Conservation (phyloP, 495 filamentous ascomycete species). For the Hyaloscypha bicolor region DNA sequence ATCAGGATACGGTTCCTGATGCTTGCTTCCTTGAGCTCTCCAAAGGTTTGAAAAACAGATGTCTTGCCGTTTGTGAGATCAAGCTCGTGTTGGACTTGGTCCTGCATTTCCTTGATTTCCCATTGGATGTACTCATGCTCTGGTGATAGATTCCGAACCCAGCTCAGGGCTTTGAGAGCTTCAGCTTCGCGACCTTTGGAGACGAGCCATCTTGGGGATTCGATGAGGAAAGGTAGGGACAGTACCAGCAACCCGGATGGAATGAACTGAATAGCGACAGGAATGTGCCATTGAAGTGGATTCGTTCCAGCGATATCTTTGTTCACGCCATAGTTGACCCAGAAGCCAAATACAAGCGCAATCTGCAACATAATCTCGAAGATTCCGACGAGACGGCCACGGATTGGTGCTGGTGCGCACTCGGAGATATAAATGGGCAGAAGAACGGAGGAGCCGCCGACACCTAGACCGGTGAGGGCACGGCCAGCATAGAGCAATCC, state of each 20-base stretch:
- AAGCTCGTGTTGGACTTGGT: slow-evolving; percentile 14
- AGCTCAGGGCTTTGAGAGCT: slow-evolving; percentile 34
- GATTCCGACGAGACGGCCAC: slow-evolving; percentile 41
- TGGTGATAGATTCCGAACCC: slow-evolving; percentile 25
- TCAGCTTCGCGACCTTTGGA: slow-evolving; percentile 53
- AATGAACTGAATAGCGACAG: slow-evolving; percentile 58
- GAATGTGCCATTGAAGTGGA: slow-evolving; percentile 57
- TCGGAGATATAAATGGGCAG: slow-evolving; percentile 48
- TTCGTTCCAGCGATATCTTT: slow-evolving; percentile 38
- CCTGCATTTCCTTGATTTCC: slow-evolving; percentile 39
- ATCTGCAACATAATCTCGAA: slow-evolving; percentile 37
- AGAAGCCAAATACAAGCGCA: slow-evolving; percentile 38
- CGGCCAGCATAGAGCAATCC: slow-evolving; percentile 43
- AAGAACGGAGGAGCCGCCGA: slow-evolving; percentile 41
- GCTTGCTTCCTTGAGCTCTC: slow-evolving; percentile 27
- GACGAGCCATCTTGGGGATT: slow-evolving; percentile 64
- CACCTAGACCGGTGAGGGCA: slow-evolving; percentile 39
- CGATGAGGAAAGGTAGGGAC: slow-evolving; percentile 47
- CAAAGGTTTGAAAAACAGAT: slow-evolving; percentile 16
- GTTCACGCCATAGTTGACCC: slow-evolving; percentile 56
- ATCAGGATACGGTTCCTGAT: slow-evolving; percentile 36
- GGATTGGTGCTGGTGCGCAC: slow-evolving; percentile 42
- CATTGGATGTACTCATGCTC: slow-evolving; percentile 36
- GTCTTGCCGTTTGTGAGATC: neutral
- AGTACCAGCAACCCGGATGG: slow-evolving; percentile 53